Evolutionary conservation across 164 flowering plant genomes (phyloP).

Genomic region (Magnolia sinica): DNA sequence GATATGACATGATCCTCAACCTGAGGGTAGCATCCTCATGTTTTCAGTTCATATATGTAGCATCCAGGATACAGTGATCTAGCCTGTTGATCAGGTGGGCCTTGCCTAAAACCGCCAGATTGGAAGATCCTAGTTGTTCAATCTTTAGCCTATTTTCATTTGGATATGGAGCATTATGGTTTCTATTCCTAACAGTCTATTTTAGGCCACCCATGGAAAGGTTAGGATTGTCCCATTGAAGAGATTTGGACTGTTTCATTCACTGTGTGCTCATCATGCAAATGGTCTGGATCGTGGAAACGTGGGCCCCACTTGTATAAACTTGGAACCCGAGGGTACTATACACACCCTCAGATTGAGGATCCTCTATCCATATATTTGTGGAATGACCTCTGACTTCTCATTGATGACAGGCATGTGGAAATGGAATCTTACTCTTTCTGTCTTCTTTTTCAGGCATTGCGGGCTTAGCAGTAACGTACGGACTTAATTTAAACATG

Average conservation of each 20-base stretch:
- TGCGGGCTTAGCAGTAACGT: constrained; percentile 34
- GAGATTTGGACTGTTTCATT: background rate
- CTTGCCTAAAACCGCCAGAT: background rate
- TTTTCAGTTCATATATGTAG: background rate
- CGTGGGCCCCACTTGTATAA: background rate
- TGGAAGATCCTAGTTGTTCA: background rate
- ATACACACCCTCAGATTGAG: background rate
- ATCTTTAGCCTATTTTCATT: background rate
- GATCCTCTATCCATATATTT: background rate
- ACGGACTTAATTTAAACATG: constrained; percentile 40
- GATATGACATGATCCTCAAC: background rate
- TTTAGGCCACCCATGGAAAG: background rate
- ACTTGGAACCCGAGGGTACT: background rate
- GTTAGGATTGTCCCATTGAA: background rate
- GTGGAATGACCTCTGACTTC: background rate
- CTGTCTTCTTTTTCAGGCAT: constrained; percentile 24
- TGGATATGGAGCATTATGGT: background rate
- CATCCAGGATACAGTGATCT: background rate
- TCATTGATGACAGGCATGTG: background rate
- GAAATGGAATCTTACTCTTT: constrained; percentile 3
- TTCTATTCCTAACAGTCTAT: too few relatives aligned
- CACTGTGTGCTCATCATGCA: background rate
- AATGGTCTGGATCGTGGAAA: background rate
- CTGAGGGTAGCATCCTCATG: background rate
- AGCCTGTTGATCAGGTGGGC: background rate